Base-by-base conservation (phyloP, 176 grass and related monocot species). In the Tuctoria greenei region DNA sequence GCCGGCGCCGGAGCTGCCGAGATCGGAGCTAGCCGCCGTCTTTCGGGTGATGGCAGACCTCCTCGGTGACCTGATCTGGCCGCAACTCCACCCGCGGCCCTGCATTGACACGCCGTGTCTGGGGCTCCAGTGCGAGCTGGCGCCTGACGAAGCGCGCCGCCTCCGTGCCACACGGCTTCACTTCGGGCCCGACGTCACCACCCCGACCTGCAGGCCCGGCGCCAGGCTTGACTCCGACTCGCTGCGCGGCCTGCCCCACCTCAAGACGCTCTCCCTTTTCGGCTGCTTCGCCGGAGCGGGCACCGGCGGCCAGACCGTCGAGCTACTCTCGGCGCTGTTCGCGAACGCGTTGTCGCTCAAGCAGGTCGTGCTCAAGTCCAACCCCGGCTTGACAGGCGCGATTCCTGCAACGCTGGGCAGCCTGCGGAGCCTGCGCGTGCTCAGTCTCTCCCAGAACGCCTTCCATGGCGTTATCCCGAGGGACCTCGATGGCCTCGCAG, bases 41-140 rank as follows among this genome's bases (percentile, higher is more conserved):
- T 89, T 86, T 46, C 78, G 86, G 1, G 75, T 92, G 21, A 65
- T 92, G 84, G 74, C 70, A 5, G 84, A 79, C 52, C 89, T 96
- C 65, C 72, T 96, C 7, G 75, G 81, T 17, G 89, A 96, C 77
- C 69, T 78, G 40, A 66, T 81, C 57, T 96, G 93, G 89, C 52
- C 77, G 54, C 75, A 86, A 72, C 75, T 87, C 67, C 89, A 96
- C 55, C 89, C 84, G 17, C 89, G 83, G 26, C 93, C 93, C n/a
- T 96, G 89, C 85, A 90, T 86, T 0, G 93, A 96, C 74, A 92
- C 87, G 75, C 93, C 93, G 27, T 96, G 93, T 89, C 93, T 68
- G 14, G 89, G 93, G 9, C 77, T 96, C 14, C 84, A 89, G 64
- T 96, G 89, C 63, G 93, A 96, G 81, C 4, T 81, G 20, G 54